Percentiles rank a stretch among this genome's conserved stretches.
phyloP scores from a whole-genome alignment of 2,329 filamentous ascomycete genomes.

The Xylaria sp. region DNA sequence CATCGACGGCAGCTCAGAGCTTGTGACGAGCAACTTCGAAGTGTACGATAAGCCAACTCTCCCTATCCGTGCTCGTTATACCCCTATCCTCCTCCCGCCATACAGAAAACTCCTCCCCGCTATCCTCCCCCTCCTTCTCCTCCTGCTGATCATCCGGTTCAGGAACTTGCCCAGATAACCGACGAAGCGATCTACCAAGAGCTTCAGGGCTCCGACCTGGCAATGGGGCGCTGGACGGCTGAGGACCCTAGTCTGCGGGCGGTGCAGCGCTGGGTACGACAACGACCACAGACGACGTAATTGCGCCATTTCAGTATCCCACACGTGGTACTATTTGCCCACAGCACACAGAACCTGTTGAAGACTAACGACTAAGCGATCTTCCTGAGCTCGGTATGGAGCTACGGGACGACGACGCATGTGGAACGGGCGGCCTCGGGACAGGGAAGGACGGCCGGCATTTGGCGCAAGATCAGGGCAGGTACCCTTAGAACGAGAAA shows the following conservation, averaged over 20 bases:
- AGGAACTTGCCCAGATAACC: conserved; percentile 62
- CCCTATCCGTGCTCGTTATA: not conserved
- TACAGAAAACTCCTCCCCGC: not conserved
- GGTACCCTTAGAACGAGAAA: conserved; percentile 1
- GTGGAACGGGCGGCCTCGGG: not conserved
- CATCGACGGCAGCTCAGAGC: conserved; percentile 53
- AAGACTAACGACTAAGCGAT: conserved; percentile 7
- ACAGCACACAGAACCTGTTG: conserved; percentile 11
- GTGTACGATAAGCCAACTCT: conserved; percentile 45
- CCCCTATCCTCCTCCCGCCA: conserved; percentile 7
- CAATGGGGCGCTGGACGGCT: conserved; percentile 62
- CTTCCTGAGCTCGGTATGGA: conserved; percentile 4
- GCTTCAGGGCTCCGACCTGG: conserved; percentile 55
- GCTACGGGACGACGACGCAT: conserved; percentile 6
- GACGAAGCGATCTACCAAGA: conserved; percentile 62
- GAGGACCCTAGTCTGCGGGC: conserved; percentile 63
- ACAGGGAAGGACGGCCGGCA: not conserved
- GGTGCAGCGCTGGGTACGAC: conserved; percentile 62
- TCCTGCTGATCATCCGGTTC: conserved; percentile 8
- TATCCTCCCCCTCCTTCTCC: not conserved
- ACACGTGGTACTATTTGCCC: not conserved
- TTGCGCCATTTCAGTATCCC: not conserved
- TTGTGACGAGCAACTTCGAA: conserved; percentile 60
- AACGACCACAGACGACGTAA: conserved; percentile 39
- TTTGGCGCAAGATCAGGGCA: conserved; percentile 5